These are phyloP conservation scores for Boletus rubropictus DNA, from an alignment of 768 basidiomycete genomes.

Conservation along the genomic window DNA sequence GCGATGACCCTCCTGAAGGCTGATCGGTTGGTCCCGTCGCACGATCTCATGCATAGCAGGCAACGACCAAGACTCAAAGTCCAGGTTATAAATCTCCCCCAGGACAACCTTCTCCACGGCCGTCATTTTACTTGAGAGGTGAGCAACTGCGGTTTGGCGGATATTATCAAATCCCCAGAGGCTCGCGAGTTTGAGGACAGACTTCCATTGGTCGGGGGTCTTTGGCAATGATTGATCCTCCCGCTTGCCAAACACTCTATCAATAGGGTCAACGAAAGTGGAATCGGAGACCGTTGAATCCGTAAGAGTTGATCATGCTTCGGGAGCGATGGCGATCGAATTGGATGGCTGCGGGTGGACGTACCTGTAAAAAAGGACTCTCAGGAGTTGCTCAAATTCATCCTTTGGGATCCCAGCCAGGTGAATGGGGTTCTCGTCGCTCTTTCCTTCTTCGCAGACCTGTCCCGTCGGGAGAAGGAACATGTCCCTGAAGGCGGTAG, in stretches of 20 bases:
- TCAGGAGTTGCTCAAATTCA: constrained; percentile 17
- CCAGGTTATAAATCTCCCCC: constrained; percentile 25
- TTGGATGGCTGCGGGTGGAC: no score
- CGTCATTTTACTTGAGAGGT: no score
- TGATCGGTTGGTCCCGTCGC: constrained; percentile 3
- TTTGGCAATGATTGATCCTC: neutral
- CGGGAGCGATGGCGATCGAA: no score
- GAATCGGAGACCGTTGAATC: no score
- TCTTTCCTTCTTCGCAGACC: constrained; percentile 6
- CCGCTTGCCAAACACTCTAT: neutral
- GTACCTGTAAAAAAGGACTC: constrained; percentile 11
- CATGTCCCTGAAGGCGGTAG: constrained; percentile 16
- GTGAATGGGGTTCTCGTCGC: constrained; percentile 14
- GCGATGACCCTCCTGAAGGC: constrained; percentile 22
- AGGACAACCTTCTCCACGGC: constrained; percentile 32
- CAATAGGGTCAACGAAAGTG: no score
- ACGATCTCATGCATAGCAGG: constrained; percentile 34
- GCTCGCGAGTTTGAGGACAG: constrained; percentile 33
- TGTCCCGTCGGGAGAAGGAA: constrained; percentile 12
- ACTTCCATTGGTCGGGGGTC: constrained; percentile 29
- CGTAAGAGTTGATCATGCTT: no score
- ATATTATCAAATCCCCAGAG: constrained; percentile 33
- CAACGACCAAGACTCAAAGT: constrained; percentile 28
- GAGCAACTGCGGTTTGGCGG: constrained; percentile 24
- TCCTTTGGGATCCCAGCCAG: constrained; percentile 9